Evolutionary conservation across 2,329 filamentous ascomycete species (phyloP), one percentile per base, ranked within the genome.

Genomic region (Epichloe gansuensis): DNA sequence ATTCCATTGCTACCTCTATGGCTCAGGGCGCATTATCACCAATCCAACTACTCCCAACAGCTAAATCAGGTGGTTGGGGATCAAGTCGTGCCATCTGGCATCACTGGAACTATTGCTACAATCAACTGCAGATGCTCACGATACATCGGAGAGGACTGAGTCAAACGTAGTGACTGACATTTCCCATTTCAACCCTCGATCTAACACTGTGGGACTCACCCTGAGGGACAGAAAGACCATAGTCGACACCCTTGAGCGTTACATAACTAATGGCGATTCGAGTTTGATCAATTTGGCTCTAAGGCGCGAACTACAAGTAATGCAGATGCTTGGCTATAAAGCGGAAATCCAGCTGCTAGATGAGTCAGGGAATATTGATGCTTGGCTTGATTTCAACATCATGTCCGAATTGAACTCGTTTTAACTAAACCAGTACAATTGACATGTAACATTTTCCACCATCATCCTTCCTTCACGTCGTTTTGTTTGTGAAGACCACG

Each of bases 341-440:
- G 84, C 84, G 0, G 87, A 93, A 62, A 87, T 91, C 49, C 85
- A 93, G 60, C 76, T 81, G 17, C 66, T 87, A 6, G 82, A 86
- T 51, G 70, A 77, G 3, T 68, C 67, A 8, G 77, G 78, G 0
- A 68, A 75, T 47, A 59, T 81, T 5, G 65, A 68, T 0, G 36
- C 56, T 0, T 82, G 78, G 77, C 62, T 82, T 3, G 71, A 81
- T 47, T 50, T 56, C 2, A 66, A 69, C 48, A 63, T 80, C 38
- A 51, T 17, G 47, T 54, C 12, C 43, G 31, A 49, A 7, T 15
- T 51, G 3, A 38, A 25, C 12, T 9, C 13, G 21, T 25, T 41
- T 49, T 41, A 25, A 9, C 7, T 31, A 31, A 31, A 31, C 3
- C 27, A 31, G 7, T 3, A 31, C 27, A 31, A 9, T 31, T 31